Conservation (phyloP, 2,329 filamentous ascomycete genomes). For the Cladosporium sp. region DNA sequence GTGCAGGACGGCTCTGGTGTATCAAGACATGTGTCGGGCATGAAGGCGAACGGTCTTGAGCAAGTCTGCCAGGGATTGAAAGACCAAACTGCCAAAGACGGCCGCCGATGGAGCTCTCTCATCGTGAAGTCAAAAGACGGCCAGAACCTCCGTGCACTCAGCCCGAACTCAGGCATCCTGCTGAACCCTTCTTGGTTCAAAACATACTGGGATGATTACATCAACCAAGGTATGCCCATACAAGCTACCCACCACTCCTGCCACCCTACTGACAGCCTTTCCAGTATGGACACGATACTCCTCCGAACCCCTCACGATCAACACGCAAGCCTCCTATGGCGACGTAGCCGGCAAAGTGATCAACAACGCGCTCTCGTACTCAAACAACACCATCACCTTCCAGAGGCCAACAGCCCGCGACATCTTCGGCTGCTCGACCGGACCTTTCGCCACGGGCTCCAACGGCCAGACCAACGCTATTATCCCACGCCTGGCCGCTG, state of each 20-base stretch:
- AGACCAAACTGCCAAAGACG: conserved; percentile 58
- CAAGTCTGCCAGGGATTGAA: conserved; percentile 56
- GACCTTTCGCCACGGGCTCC: conserved; percentile 55
- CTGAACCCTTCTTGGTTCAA: conserved; percentile 49
- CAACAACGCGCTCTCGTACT: conserved; percentile 37
- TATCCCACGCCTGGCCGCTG: conserved; percentile 72
- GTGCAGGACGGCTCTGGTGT: conserved; percentile 39
- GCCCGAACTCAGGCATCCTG: conserved; percentile 49
- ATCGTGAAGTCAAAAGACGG: conserved; percentile 43
- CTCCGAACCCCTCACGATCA: conserved; percentile 52
- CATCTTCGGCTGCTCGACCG: conserved; percentile 67
- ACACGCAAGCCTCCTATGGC: conserved; percentile 64
- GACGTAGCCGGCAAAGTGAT: conserved; percentile 42
- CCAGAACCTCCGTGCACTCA: conserved; percentile 44
- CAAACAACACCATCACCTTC: conserved; percentile 53
- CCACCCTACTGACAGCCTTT: background rate
- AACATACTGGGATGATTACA: conserved; percentile 55
- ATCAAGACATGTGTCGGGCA: conserved; percentile 57
- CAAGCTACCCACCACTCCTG: background rate
- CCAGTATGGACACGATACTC: conserved; percentile 52
- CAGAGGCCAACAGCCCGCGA: conserved; percentile 59
- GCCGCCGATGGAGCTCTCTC: conserved; percentile 62
- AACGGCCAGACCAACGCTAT: conserved; percentile 56
- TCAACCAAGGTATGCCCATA: conserved; percentile 39
- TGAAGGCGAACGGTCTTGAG: conserved; percentile 58